These are phyloP conservation scores for Xylariaceae sp. DNA, from an alignment of 2,329 filamentous ascomycete genomes.

Conservation along the genomic window DNA sequence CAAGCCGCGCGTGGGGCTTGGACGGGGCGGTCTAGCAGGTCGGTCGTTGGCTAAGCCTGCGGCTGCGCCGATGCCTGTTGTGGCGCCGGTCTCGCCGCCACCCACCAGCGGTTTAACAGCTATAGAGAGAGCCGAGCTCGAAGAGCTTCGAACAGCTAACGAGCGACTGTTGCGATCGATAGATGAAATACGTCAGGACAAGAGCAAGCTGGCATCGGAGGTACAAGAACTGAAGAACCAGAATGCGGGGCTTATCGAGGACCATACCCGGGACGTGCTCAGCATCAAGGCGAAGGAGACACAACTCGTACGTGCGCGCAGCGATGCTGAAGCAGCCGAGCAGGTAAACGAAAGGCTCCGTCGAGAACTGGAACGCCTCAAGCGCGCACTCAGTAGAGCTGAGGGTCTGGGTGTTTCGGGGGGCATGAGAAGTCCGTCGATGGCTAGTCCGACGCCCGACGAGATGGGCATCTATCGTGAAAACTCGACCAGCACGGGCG, in stretches of 20 bases:
- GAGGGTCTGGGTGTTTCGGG: slow-evolving; percentile 43
- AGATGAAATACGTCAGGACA: slow-evolving; percentile 78
- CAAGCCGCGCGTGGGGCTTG: slow-evolving; percentile 59
- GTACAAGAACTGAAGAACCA: slow-evolving; percentile 94
- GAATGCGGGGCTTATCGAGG: slow-evolving; percentile 93
- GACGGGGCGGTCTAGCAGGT: slow-evolving; percentile 77
- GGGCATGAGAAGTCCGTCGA: slow-evolving; percentile 38
- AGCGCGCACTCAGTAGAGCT: slow-evolving; percentile 70
- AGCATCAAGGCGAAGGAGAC: slow-evolving; percentile 99
- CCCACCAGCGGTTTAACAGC: slow-evolving; percentile 62
- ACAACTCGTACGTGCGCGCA: slow-evolving; percentile 84
- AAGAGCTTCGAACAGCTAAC: slow-evolving; percentile 79
- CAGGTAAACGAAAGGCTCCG: slow-evolving; percentile 77
- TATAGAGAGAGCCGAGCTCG: slow-evolving; percentile 86
- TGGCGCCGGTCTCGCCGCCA: slow-evolving; percentile 51
- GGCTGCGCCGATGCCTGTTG: slow-evolving; percentile 44
- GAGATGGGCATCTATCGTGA: slow-evolving; percentile 58
- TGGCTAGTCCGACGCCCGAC: slow-evolving; percentile 51
- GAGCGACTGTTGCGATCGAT: slow-evolving; percentile 69
- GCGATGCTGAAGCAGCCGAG: slow-evolving; percentile 84
- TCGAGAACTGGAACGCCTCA: slow-evolving; percentile 86
- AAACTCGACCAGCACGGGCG: slow-evolving; percentile 35
- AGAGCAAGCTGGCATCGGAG: slow-evolving; percentile 75
- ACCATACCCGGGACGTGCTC: slow-evolving; percentile 90
- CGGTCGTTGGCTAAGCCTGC: slow-evolving; percentile 76